Evolutionary conservation across 208 protist species (phyloP).

Genomic region (Plasmodiophora brassicae): DNA sequence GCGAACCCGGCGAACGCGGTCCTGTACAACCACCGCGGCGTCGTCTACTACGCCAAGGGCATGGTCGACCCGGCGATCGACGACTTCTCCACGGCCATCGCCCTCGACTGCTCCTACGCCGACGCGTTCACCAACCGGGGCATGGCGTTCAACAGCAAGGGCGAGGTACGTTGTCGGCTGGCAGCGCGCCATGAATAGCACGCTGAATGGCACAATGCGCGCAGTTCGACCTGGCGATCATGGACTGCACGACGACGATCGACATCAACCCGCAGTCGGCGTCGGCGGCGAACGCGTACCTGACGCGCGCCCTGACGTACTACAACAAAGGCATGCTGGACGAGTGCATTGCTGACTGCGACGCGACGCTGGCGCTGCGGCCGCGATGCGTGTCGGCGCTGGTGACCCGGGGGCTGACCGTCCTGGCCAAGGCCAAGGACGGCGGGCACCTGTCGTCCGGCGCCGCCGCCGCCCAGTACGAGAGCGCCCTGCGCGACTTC

Average conservation of each 20-base stretch:
- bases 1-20: background rate
- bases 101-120: constrained; percentile 18
- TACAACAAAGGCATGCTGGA: background rate
- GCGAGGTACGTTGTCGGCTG: background rate
- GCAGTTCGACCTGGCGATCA: constrained; percentile 19
- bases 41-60: constrained; percentile 29
- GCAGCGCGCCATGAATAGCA: too few species aligned
- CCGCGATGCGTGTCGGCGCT: background rate
- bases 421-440: constrained; percentile 23
- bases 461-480: background rate
- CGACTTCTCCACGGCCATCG: constrained; percentile 24
- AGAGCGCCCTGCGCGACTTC: background rate
- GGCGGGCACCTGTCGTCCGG: background rate
- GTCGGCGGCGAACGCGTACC: background rate
- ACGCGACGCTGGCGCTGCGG: background rate
- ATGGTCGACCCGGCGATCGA: background rate
- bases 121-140: constrained; percentile 23
- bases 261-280: constrained; percentile 5
- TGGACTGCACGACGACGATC: constrained; percentile 30
- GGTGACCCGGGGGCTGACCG: background rate
- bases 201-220: too few species aligned
- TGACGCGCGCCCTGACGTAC: background rate
- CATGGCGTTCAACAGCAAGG: constrained; percentile 26
- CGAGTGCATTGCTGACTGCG: constrained; percentile 12
- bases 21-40: constrained; percentile 7